Evolutionary conservation across 176 grass and related monocot species (phyloP).

Genomic region (Oryza brachyantha): DNA sequence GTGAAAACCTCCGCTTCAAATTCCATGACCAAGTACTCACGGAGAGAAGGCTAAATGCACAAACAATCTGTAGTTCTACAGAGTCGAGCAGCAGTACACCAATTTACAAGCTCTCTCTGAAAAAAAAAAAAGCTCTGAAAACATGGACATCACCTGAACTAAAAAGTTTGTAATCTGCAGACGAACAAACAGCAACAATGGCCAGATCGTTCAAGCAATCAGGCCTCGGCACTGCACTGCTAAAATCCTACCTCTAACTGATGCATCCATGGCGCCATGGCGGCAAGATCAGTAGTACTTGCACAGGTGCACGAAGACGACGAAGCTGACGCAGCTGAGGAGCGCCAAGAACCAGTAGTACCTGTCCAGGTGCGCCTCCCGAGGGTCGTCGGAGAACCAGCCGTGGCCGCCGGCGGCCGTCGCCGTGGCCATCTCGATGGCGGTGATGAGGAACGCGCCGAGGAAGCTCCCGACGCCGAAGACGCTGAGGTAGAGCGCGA

Average conservation of each 20-base stretch:
- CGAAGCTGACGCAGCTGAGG: slow-evolving; percentile 65
- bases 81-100: no score
- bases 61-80: no score
- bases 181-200: not conserved
- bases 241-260: slow-evolving; percentile 1
- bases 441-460: slow-evolving; percentile 58
- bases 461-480: slow-evolving; percentile 82
- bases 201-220: not conserved
- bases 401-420: not conserved
- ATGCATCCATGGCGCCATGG: not conserved
- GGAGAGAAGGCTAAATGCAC: no score
- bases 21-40: no score
- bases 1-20: no score
- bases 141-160: not conserved
- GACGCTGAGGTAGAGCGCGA: slow-evolving; percentile 84
- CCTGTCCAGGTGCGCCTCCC: slow-evolving; percentile 49
- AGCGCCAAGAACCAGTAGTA: slow-evolving; percentile 79
- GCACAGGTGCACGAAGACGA: slow-evolving; percentile 45
- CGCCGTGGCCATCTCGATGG: slow-evolving; percentile 46
- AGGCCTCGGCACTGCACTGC: no score
- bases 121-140: no score
- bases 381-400: slow-evolving; percentile 84
- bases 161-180: not conserved
- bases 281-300: slow-evolving; percentile 24
- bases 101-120: no score